Percentiles rank a stretch among this genome's conserved stretches.
Evolutionary conservation across 2,329 filamentous ascomycete genomes (phyloP).

Genomic region (Grosmannia clavigera): DNA sequence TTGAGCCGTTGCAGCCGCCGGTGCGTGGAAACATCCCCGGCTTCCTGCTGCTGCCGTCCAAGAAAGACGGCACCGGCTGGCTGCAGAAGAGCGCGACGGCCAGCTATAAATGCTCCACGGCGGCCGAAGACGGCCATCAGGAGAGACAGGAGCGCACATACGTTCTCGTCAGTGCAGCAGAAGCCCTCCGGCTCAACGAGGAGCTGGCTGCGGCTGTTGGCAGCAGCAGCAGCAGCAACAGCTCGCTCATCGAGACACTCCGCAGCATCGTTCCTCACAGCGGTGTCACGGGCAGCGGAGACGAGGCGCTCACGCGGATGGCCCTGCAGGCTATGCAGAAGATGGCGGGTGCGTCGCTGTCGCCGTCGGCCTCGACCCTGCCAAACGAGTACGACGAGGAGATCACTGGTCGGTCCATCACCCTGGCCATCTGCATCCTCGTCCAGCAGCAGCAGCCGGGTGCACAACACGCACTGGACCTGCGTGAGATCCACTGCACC

Average conservation of each 20-base stretch:
- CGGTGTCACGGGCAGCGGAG: neutral
- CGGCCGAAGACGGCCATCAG: neutral
- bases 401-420: neutral
- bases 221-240: neutral
- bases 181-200: neutral
- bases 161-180: neutral
- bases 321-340: neutral
- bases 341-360: neutral
- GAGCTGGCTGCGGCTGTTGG: neutral
- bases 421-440: neutral
- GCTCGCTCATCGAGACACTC: neutral
- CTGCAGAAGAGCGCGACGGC: neutral
- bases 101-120: too few species aligned
- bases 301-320: neutral
- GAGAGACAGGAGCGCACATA: neutral
- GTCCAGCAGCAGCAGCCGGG: neutral
- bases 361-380: neutral
- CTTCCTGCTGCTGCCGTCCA: neutral
- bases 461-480: neutral
- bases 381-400: neutral
- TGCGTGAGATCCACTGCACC: neutral
- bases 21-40: neutral
- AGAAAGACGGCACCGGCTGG: neutral
- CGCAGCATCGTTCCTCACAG: neutral
- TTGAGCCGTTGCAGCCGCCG: neutral